Conservation (phyloP, 2,329 filamentous ascomycete genomes). For the Periconia sp. region DNA sequence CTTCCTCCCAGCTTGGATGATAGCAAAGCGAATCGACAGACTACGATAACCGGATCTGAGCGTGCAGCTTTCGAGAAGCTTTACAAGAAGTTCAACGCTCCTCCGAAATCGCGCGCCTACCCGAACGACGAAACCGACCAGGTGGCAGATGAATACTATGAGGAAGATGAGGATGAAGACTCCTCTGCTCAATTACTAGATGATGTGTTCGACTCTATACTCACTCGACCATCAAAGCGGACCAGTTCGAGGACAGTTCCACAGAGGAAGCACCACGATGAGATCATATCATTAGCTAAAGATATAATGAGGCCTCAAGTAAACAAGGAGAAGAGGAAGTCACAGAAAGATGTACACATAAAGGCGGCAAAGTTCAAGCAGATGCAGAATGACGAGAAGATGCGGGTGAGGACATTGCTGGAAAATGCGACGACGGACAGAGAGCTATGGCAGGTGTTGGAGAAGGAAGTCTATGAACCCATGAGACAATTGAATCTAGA, state of each 20-base stretch:
- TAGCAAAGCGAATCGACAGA: slow-evolving; percentile 23
- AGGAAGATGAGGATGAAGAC: slow-evolving; percentile 25
- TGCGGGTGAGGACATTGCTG: slow-evolving; percentile 62
- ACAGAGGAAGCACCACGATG: slow-evolving; percentile 6
- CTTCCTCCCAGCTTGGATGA: slow-evolving; percentile 26
- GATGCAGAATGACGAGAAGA: slow-evolving; percentile 49
- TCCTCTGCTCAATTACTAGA: neutral
- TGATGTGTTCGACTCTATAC: no score
- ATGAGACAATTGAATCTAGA: slow-evolving; percentile 63
- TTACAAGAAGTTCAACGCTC: slow-evolving; percentile 33
- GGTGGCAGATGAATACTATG: slow-evolving; percentile 38
- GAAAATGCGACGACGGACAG: slow-evolving; percentile 63
- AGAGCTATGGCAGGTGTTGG: slow-evolving; percentile 71
- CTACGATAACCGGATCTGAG: slow-evolving; percentile 44
- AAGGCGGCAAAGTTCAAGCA: slow-evolving; percentile 21
- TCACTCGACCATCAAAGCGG: no score
- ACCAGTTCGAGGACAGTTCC: no score
- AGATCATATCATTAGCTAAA: slow-evolving; percentile 22
- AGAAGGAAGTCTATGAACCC: slow-evolving; percentile 69
- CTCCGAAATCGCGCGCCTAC: slow-evolving; percentile 17
- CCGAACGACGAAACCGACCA: slow-evolving; percentile 30
- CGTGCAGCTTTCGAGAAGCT: slow-evolving; percentile 44
- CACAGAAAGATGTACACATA: slow-evolving; percentile 2
- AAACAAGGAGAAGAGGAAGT: slow-evolving; percentile 14
- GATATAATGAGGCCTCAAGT: slow-evolving; percentile 15